Conservation (phyloP, 75 land plant genomes). For the Chamaecyparis obtusa region DNA sequence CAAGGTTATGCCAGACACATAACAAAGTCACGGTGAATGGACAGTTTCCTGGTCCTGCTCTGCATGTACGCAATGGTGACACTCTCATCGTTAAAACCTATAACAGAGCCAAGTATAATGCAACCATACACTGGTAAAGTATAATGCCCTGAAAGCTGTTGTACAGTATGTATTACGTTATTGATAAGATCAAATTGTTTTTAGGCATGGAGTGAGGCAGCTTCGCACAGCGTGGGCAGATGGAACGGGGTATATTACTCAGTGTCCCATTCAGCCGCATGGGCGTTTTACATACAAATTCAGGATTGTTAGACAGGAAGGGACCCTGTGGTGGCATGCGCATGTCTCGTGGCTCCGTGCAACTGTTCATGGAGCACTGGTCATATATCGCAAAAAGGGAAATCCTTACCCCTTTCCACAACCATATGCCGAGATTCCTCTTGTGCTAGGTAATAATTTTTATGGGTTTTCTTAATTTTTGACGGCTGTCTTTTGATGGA, state of each 20-base stretch:
- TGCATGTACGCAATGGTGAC: conserved; percentile 18
- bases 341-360: conserved; percentile 23
- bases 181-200: neutral
- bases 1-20: neutral
- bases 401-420: conserved; percentile 13
- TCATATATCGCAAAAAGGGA: conserved; percentile 13
- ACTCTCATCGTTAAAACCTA: conserved; percentile 10
- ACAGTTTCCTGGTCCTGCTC: conserved; percentile 19
- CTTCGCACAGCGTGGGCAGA: conserved; percentile 16
- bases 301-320: conserved; percentile 13
- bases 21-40: conserved; percentile 9
- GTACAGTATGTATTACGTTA: neutral
- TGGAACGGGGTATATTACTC: conserved; percentile 19
- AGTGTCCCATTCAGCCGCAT: conserved; percentile 14
- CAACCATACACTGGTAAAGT: conserved; percentile 15
- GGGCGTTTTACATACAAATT: conserved; percentile 13
- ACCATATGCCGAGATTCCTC: conserved; percentile 17
- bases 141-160: neutral
- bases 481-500: neutral
- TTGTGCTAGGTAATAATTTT: conserved; percentile 7
- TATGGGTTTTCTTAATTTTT: too few relatives aligned
- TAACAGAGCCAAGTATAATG: conserved; percentile 14
- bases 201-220: conserved; percentile 25
- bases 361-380: conserved; percentile 20
- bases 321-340: conserved; percentile 24